These are phyloP conservation scores for Kodamaea arcana DNA, from an alignment of 1,139 yeast species.

Conservation along the genomic window DNA sequence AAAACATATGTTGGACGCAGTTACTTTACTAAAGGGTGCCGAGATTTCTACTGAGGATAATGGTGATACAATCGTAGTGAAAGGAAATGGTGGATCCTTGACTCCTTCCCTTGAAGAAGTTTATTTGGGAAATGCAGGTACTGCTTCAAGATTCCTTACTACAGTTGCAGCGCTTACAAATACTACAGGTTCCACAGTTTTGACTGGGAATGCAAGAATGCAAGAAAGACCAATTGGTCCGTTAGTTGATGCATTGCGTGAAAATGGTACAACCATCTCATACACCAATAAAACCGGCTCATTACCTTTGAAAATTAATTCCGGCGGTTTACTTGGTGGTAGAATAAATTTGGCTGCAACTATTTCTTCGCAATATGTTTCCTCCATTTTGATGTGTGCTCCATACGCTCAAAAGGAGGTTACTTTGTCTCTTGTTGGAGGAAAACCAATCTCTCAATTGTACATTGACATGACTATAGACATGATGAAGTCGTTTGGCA, in stretches of 20 bases:
- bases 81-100: constrained; percentile 82
- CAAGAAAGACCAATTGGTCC: constrained; percentile 98
- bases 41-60: constrained; percentile 75
- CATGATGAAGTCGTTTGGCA: constrained; percentile 91
- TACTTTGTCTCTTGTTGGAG: constrained; percentile 85
- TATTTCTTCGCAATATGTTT: constrained; percentile 94
- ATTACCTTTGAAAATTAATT: constrained; percentile 69
- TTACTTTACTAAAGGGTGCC: constrained; percentile 76
- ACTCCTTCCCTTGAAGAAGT: constrained; percentile 58
- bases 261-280: constrained; percentile 72
- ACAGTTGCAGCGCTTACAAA: constrained; percentile 81
- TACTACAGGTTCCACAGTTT: constrained; percentile 44
- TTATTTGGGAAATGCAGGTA: constrained; percentile 96
- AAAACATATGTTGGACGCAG: constrained; percentile 89
- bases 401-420: constrained; percentile 91
- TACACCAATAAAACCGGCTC: constrained; percentile 79
- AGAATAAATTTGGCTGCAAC: constrained; percentile 92
- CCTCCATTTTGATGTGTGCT: constrained; percentile 95
- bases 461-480: constrained; percentile 96
- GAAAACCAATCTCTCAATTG: constrained; percentile 92
- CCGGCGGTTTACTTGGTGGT: constrained; percentile 86
- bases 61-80: constrained; percentile 81
- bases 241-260: constrained; percentile 80
- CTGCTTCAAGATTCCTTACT: constrained; percentile 92
- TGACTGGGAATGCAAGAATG: constrained; percentile 97